Conservation (phyloP, 139 green algal genomes). For the Astrephomene gubernaculifera region DNA sequence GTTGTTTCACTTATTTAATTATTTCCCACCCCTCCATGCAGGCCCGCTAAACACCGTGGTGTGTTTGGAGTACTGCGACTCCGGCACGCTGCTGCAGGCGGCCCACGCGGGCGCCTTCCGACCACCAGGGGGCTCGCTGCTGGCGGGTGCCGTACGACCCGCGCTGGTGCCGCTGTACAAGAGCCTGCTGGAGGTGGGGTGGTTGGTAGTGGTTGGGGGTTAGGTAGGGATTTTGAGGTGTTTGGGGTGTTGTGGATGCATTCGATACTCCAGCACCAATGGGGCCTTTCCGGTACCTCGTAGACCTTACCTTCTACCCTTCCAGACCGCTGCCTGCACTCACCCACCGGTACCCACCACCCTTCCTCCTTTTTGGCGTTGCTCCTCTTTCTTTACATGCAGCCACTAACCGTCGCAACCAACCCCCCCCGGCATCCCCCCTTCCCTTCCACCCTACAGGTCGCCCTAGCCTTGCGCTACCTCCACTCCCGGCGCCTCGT, state of each 20-base stretch:
- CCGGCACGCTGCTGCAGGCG: conserved; percentile 46
- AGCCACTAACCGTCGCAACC: not conserved
- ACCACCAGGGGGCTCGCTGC: not conserved
- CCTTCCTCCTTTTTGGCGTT: no score
- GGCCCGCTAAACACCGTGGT: conserved; percentile 30
- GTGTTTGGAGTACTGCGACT: conserved; percentile 46
- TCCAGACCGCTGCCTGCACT: no score
- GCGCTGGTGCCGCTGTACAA: conserved; percentile 36
- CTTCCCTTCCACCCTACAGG: not conserved
- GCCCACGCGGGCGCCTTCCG: conserved; percentile 26
- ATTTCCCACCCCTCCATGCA: no score
- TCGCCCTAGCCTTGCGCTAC: conserved; percentile 34
- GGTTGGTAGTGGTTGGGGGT: not conserved
- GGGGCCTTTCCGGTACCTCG: no score
- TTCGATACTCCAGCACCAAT: no score
- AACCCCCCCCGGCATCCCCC: not conserved
- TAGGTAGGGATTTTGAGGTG: no score
- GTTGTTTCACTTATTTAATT: no score
- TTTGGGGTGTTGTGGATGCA: no score
- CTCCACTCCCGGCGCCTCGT: conserved; percentile 33
- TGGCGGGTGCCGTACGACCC: conserved; percentile 23
- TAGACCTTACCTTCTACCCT: no score
- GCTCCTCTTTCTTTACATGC: no score
- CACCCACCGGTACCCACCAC: no score
- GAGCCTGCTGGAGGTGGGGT: conserved; percentile 28